These are phyloP conservation scores for Coemansia sp. DNA, from an alignment of 192 early-diverging fungal genomes.

Conservation along the genomic window DNA sequence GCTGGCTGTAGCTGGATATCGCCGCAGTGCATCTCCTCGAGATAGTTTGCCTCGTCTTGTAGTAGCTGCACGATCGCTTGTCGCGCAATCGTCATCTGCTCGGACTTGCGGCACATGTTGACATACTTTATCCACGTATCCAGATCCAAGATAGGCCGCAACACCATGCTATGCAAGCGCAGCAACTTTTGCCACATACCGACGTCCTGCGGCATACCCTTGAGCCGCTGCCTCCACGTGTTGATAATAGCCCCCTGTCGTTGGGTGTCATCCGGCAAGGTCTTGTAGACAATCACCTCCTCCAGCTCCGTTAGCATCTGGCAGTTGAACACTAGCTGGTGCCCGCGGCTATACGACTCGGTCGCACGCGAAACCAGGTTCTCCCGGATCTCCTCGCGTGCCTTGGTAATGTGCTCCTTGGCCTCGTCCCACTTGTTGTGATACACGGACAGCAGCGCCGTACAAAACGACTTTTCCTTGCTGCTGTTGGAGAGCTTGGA, in stretches of 20 bases:
- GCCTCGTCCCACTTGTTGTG: slow-evolving; percentile 78
- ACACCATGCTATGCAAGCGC: slow-evolving; percentile 80
- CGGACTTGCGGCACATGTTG: slow-evolving; percentile 89
- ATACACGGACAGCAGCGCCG: slow-evolving; percentile 84
- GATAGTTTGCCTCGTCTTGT: slow-evolving; percentile 61
- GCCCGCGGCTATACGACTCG: slow-evolving; percentile 92
- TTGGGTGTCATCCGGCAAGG: slow-evolving; percentile 74
- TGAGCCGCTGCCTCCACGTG: slow-evolving; percentile 85
- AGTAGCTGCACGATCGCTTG: slow-evolving; percentile 79
- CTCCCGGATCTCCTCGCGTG: slow-evolving; percentile 81
- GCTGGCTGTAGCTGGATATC: neutral
- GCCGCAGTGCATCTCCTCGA: slow-evolving; percentile 24
- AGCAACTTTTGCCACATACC: slow-evolving; percentile 95
- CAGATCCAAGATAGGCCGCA: slow-evolving; percentile 88
- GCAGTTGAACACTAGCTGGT: slow-evolving; percentile 80
- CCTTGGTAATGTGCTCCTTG: slow-evolving; percentile 73
- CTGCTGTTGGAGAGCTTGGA: slow-evolving; percentile 67
- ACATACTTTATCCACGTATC: slow-evolving; percentile 96
- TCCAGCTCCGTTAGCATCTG: slow-evolving; percentile 98
- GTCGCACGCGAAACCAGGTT: slow-evolving; percentile 82
- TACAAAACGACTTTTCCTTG: slow-evolving; percentile 79
- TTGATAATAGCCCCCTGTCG: slow-evolving; percentile 72
- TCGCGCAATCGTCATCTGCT: slow-evolving; percentile 75
- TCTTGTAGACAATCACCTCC: slow-evolving; percentile 92
- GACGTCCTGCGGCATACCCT: slow-evolving; percentile 86